Percentiles rank a stretch among this genome's conserved stretches.
Conservation (phyloP, 306 rosid species). For the Begonia peltatifolia region DNA sequence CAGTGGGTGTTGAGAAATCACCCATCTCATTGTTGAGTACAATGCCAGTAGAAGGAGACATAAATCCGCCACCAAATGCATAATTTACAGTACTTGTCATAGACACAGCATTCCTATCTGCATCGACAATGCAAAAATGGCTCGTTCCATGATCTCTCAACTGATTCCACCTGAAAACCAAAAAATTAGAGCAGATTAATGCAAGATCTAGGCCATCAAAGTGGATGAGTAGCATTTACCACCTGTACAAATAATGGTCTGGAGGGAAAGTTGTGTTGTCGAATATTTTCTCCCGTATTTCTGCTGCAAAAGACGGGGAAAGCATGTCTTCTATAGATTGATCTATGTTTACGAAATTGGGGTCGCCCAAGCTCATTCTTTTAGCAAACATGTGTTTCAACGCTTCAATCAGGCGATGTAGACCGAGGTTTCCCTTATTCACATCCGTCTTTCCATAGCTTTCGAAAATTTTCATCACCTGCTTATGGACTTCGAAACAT, state of each 20-base stretch:
- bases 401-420: conserved; percentile 78
- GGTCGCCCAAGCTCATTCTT: conserved; percentile 94
- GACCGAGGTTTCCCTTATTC: conserved; percentile 55
- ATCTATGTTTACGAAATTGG: conserved; percentile 38
- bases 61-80: conserved; percentile 57
- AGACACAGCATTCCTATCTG: conserved; percentile 80
- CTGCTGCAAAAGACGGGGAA: conserved; percentile 54
- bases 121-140: conserved; percentile 81
- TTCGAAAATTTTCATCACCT: conserved; percentile 62
- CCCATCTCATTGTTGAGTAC: conserved; percentile 78
- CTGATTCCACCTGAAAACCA: conserved; percentile 69
- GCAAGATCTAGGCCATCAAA: too few relatives aligned
- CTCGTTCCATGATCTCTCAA: conserved; percentile 92
- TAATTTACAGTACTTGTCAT: conserved; percentile 55
- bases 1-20: conserved; percentile 72
- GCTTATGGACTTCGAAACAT: conserved; percentile 9
- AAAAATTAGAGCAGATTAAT: neutral
- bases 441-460: conserved; percentile 52
- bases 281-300: conserved; percentile 38
- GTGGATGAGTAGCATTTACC: too few relatives aligned
- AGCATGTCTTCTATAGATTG: conserved; percentile 41
- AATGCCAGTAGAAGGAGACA: conserved; percentile 80
- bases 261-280: conserved; percentile 87
- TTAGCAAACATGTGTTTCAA: conserved; percentile 59
- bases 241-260: conserved; percentile 66